phyloP scores from a whole-genome alignment of 1,139 yeast species.

The Candida gigantensis region DNA sequence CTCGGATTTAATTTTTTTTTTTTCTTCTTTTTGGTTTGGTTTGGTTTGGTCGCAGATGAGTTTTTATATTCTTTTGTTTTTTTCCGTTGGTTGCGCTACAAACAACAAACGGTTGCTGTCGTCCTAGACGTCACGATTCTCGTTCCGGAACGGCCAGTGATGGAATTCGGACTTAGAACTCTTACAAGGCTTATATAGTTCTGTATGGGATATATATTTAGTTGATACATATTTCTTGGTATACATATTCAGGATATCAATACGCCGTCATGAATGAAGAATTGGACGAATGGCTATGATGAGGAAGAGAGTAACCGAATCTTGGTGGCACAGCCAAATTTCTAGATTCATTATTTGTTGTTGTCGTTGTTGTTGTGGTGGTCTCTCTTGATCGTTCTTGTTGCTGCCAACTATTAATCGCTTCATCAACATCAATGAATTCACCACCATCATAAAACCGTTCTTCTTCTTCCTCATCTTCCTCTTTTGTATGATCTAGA shows the following conservation, averaged over 20 bases:
- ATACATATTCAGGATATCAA: conserved; percentile 2
- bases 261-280: conserved; percentile 14
- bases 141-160: too few relatives aligned
- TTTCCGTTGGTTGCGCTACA: neutral
- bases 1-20: too few relatives aligned
- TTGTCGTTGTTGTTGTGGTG: too few relatives aligned
- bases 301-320: conserved; percentile 8
- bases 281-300: conserved; percentile 8
- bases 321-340: conserved; percentile 1
- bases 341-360: too few relatives aligned
- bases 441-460: conserved; percentile 7
- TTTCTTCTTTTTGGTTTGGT: too few relatives aligned
- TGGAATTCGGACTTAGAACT: too few relatives aligned
- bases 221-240: neutral
- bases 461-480: conserved; percentile 2
- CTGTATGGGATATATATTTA: too few relatives aligned
- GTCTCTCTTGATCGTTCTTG: conserved; percentile 4
- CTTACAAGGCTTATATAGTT: too few relatives aligned
- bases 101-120: too few relatives aligned
- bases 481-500: neutral
- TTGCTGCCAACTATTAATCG: conserved; percentile 6
- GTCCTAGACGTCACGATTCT: too few relatives aligned
- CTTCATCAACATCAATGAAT: conserved; percentile 16
- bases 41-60: too few relatives aligned
- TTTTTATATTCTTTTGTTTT: neutral